Base-by-base conservation (phyloP, 352 stramenopile species). In the Phytophthora citrophthora region DNA sequence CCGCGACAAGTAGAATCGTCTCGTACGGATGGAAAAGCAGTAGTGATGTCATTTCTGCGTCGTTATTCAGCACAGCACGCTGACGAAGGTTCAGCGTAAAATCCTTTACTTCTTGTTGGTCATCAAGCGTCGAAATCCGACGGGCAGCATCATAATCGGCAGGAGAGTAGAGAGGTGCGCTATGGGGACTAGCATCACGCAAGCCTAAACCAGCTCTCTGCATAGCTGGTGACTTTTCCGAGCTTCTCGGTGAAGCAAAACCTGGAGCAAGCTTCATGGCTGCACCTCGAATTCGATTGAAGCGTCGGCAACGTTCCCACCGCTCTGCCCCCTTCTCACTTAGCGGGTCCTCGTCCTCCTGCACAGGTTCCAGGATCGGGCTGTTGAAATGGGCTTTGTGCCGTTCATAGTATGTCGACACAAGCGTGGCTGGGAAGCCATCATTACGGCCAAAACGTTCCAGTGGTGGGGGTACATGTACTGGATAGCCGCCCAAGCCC, bases 11-110 rank as follows among this genome's bases (percentile, higher is more conserved):
- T 15, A 99, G 81, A 59, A 95, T 90, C 51, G 85, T 92, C 51
- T 94, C 88, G 66, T 97, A 99, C 23, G 97, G 92, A 69, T 99
- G 97, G 67, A 99, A 99, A 7, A 96, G 79, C 46, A 99, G 72
- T 49, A 98, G 79, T 26, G 92, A 98, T 18, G 96, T 99, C 81
- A 97, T 98, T 43, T 98, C 93, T 5, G 86, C 82, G 40, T 96
- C 91, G 52, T 88, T 93, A 71, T 98, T 98, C 55, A 97, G 79
- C 32, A 99, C 86, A 2, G 85, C 86, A 12, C 84, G 79, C 65
- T 99, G 94, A 15, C 90, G 82, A 29, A 99, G 73, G 32, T 95
- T 95, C 41, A 98, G 76, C 18, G 79, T 81, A 52, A 94, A 96
- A 9, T 72, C 74, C 51, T 88, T 89, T 1, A 91, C 71, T 49